Evolutionary conservation across 192 early-diverging fungal species (phyloP).

Genomic region (Neocallimastix lanati): DNA sequence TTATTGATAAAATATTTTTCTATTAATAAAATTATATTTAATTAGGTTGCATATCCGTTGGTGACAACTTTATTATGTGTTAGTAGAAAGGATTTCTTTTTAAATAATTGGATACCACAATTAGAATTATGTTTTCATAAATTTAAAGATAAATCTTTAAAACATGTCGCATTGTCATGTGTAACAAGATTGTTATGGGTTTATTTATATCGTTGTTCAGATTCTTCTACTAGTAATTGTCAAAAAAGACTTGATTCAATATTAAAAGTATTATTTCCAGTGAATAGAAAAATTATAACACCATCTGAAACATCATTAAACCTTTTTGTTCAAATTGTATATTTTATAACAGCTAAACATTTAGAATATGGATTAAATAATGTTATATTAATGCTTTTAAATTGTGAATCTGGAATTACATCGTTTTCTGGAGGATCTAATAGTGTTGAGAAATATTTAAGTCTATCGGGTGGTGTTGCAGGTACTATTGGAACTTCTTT

Average conservation of each 20-base stretch:
- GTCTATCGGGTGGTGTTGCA: background rate
- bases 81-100: constrained; percentile 73
- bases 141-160: constrained; percentile 56
- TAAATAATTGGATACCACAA: constrained; percentile 51
- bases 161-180: constrained; percentile 57
- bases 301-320: constrained; percentile 46
- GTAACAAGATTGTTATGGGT: constrained; percentile 77
- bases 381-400: constrained; percentile 43
- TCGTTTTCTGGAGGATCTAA: background rate
- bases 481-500: background rate
- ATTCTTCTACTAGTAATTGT: constrained; percentile 18
- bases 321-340: constrained; percentile 49
- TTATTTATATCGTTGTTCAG: constrained; percentile 76
- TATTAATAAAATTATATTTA: too few relatives aligned
- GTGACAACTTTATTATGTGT: constrained; percentile 78
- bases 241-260: constrained; percentile 14
- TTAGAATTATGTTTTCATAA: constrained; percentile 49
- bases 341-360: constrained; percentile 39
- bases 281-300: constrained; percentile 24
- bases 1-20: too few relatives aligned
- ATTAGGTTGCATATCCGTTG: constrained; percentile 61
- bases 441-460: background rate
- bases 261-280: constrained; percentile 42
- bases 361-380: constrained; percentile 51
- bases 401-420: constrained; percentile 21